Percentiles rank a stretch among this genome's conserved stretches.
Evolutionary conservation across 257 asterid genomes (phyloP).

Genomic region (Plantago elongata): DNA sequence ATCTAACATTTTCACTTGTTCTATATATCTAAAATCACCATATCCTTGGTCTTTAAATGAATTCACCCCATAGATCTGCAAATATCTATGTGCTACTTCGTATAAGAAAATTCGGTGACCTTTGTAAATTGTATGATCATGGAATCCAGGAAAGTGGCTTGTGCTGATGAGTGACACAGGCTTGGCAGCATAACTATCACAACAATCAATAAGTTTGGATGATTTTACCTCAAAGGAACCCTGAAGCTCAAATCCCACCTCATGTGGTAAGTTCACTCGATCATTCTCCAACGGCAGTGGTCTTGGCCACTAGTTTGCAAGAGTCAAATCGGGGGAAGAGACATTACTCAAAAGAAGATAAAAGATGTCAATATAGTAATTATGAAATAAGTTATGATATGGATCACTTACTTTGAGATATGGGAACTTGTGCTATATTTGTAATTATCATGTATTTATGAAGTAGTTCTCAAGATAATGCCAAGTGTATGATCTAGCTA

Average conservation of each 20-base stretch:
- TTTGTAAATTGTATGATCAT: slow-evolving; percentile 89
- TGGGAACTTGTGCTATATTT: too few species aligned
- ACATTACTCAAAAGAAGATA: slow-evolving; percentile 6
- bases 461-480: too few species aligned
- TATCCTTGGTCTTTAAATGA: slow-evolving; percentile 85
- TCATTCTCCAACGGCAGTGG: slow-evolving; percentile 96
- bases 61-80: slow-evolving; percentile 98
- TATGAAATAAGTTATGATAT: too few species aligned
- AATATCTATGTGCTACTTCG: slow-evolving; percentile 95
- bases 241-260: slow-evolving; percentile 93
- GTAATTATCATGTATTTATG: too few species aligned
- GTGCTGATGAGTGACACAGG: slow-evolving; percentile 82
- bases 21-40: slow-evolving; percentile 75
- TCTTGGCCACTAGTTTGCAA: slow-evolving; percentile 76
- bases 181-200: slow-evolving; percentile 75
- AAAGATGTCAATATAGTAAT: slow-evolving; percentile 9
- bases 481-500: too few species aligned
- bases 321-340: slow-evolving; percentile 64
- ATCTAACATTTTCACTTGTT: slow-evolving; percentile 83
- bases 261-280: slow-evolving; percentile 85
- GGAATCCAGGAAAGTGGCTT: slow-evolving; percentile 88
- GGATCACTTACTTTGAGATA: too few species aligned
- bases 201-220: slow-evolving; percentile 69
- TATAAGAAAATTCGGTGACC: slow-evolving; percentile 94
- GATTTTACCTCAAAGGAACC: slow-evolving; percentile 86